phyloP scores from a whole-genome alignment of 192 early-diverging fungal species.

The Coemansia sp. region DNA sequence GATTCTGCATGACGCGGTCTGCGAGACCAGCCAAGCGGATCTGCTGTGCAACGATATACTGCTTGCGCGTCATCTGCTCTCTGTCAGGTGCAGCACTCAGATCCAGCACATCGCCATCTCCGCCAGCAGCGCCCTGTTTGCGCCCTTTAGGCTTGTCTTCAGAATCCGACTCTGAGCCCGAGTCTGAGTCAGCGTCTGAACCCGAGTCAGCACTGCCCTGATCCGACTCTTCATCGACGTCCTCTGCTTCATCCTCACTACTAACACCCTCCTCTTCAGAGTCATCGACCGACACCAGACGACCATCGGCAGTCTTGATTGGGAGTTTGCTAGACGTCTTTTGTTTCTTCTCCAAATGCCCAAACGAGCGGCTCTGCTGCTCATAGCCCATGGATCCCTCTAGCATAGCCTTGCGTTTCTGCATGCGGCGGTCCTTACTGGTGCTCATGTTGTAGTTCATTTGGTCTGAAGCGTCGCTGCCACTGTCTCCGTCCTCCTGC shows the following conservation, averaged over 20 bases:
- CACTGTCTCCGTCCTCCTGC: neutral
- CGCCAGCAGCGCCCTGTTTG: neutral
- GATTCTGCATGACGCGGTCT: slow-evolving; percentile 72
- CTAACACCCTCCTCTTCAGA: slow-evolving; percentile 48
- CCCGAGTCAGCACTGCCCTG: slow-evolving; percentile 28
- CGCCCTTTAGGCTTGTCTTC: neutral
- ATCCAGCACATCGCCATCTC: slow-evolving; percentile 1
- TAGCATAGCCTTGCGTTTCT: slow-evolving; percentile 44
- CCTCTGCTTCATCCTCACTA: slow-evolving; percentile 33
- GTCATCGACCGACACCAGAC: slow-evolving; percentile 49
- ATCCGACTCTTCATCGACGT: slow-evolving; percentile 28
- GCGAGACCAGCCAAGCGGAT: slow-evolving; percentile 82
- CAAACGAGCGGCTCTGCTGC: slow-evolving; percentile 27
- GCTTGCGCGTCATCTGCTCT: slow-evolving; percentile 52
- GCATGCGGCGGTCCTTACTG: slow-evolving; percentile 36
- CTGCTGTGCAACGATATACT: slow-evolving; percentile 60
- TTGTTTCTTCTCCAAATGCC: slow-evolving; percentile 29
- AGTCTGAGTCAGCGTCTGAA: neutral
- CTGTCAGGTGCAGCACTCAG: slow-evolving; percentile 31
- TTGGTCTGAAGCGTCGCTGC: no score
- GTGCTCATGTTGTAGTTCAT: slow-evolving; percentile 26
- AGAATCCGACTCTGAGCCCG: slow-evolving; percentile 1
- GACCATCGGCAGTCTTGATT: slow-evolving; percentile 55
- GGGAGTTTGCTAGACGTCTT: slow-evolving; percentile 52
- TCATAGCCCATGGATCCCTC: slow-evolving; percentile 43